Evolutionary conservation across 2,329 filamentous ascomycete genomes (phyloP).

Genomic region (Colletotrichum sojae): DNA sequence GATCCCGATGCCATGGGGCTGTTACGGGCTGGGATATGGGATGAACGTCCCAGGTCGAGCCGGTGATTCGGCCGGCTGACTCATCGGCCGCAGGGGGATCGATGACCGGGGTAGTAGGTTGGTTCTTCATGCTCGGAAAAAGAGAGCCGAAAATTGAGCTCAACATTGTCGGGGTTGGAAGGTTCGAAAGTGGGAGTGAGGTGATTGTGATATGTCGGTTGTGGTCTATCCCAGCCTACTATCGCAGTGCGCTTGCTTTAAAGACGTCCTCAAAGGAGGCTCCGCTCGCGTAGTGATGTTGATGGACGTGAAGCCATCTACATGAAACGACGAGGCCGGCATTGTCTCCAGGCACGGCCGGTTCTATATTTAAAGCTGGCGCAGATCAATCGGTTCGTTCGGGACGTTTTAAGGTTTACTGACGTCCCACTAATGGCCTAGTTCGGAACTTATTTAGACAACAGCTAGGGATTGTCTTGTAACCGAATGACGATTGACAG

Average conservation of each 20-base stretch:
- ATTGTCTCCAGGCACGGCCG: not conserved
- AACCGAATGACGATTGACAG: not conserved
- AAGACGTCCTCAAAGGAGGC: not conserved
- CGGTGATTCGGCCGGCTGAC: not conserved
- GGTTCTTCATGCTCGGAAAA: not conserved
- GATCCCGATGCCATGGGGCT: slow-evolving; percentile 1
- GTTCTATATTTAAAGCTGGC: not conserved
- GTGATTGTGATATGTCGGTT: not conserved
- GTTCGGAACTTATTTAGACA: not conserved
- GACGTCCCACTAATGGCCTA: slow-evolving; percentile 1
- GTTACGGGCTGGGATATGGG: slow-evolving; percentile 17
- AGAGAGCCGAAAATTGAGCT: not conserved
- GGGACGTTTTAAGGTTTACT: not conserved
- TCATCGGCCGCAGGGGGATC: not conserved
- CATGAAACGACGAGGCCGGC: not conserved
- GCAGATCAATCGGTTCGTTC: slow-evolving; percentile 17
- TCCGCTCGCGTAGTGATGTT: not conserved
- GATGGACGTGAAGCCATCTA: not conserved
- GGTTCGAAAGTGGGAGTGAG: not conserved
- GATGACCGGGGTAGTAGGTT: not conserved
- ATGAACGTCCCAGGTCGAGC: slow-evolving; percentile 7
- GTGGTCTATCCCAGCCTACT: not conserved
- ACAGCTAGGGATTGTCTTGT: not conserved
- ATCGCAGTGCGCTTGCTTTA: not conserved
- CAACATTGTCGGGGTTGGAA: not conserved